Base-by-base conservation (phyloP, 208 protist species). In the Phytomonas francai region DNA sequence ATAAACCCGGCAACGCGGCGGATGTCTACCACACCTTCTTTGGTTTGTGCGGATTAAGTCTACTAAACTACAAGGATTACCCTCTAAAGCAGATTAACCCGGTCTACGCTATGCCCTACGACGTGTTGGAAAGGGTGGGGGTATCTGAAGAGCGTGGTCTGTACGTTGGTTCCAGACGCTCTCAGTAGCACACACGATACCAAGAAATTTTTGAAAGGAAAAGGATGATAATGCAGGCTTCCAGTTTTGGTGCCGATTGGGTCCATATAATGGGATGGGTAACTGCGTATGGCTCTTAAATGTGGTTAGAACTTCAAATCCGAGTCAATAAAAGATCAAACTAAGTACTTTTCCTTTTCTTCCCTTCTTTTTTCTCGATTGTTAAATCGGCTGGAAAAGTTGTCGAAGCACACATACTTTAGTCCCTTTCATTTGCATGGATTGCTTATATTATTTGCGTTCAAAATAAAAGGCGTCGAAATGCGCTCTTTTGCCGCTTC, bases 1-100 rank as follows among this genome's bases (percentile, higher is more conserved):
- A 99, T 73, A 94, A 98, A 68, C 98, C 98, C 0, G 98, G 97
- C 9, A 98, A 99, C 80, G 78, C 93, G 72, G 72, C 95, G 4
- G 98, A 99, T 74, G 97, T 99, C 14, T 99, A 98, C 77, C 98
- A 99, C 86, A 99, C 98, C 6, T 99, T 99, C 74, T 99, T 99
- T 78, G 98, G 97, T 9, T 58, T 99, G 7, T 97, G 94, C 64
- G 98, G 97, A 3, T 77, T 99, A 16, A 94, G 83, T 33, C 77
- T 99, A 1, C 80, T 99, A 27, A 92, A 89, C 27, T 96, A 95
- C 76, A 57, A 76, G n/a, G 80, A 78, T 49, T 91, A 92, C 66
- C 29, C 70, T 0, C 70, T 97, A 9, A 59, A 76, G 12, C 56
- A 73, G 7, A 94, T 97, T 63, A 94, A 97, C 58, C 92, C 92